Base-by-base conservation (phyloP, 306 rosid species). In the Prunus salicina region DNA sequence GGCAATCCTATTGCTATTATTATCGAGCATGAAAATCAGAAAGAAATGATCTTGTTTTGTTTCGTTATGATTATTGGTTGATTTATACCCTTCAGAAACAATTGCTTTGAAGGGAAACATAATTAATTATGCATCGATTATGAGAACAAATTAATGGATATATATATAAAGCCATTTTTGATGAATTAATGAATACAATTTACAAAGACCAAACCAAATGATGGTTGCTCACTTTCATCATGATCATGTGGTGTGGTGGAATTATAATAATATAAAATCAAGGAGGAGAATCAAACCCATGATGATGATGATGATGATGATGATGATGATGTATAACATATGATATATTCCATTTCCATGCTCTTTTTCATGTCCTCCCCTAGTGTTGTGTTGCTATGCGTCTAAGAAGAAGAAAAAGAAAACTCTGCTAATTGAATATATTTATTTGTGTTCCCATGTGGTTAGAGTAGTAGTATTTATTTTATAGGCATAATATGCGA, bases 311-410 rank as follows among this genome's bases (percentile, higher is more conserved):
- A 32, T 32, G 32, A 32, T 60, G 46, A 30, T 32, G 32, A 32
- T 81, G 76, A 60, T 60, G 46, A 34, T 6, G 41, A 38, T 6
- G 9, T 2, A 34, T 34, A 34, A 34, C 41, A 34, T 34, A 38
- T 38, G 43, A 38, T 83, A 89, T 58, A 77, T 68, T 83, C 81
- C 88, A 69, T 74, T 53, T 72, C 61, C 87, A 58, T 68, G 77
- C 71, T 20, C 78, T 60, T 32, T 43, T 52, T 72, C 5, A 38
- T 38, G 43, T 6, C 43, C 43, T 32, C 41, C 41, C 41, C 8
- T 34, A 34, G 8, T 34, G 41, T 34, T 5, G 41, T 34, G 41
- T 34, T 34, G 41, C 41, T 34, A 34, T 34, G 41, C 41, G 8
- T 34, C 41, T 34, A 34, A 47, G 57, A 10, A 12, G 14, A 38